phyloP scores from a whole-genome alignment of 257 asterid species.

The Primulina eburnea region DNA sequence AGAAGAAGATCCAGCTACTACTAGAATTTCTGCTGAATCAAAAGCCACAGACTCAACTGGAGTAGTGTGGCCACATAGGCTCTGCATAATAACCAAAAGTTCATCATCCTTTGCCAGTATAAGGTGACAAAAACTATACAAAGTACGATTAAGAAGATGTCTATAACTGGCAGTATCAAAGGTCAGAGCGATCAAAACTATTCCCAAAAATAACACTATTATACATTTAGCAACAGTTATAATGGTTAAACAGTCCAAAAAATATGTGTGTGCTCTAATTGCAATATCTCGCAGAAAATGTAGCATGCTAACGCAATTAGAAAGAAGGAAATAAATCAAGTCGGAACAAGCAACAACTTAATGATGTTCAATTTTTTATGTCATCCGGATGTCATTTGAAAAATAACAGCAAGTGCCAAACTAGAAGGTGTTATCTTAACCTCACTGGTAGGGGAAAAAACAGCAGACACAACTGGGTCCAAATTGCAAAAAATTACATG shows the following conservation, averaged over 20 bases:
- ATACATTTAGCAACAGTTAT: background rate
- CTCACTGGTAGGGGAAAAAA: background rate
- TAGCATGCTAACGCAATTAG: background rate
- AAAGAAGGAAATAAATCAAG: background rate
- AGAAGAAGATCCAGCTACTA: constrained; percentile 92
- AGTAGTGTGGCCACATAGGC: constrained; percentile 86
- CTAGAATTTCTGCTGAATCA: constrained; percentile 85
- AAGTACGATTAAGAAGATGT: constrained; percentile 17
- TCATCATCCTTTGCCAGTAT: constrained; percentile 23
- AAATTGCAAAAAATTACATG: background rate
- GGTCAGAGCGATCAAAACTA: constrained; percentile 13
- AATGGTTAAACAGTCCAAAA: background rate
- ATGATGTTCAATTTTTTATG: background rate
- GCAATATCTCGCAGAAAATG: background rate
- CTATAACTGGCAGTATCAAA: constrained; percentile 12
- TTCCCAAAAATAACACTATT: background rate
- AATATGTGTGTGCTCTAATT: background rate
- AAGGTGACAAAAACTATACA: constrained; percentile 23
- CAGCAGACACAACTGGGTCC: background rate
- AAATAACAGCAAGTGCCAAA: background rate
- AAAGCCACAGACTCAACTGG: constrained; percentile 93
- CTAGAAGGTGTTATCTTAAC: background rate
- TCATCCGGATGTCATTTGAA: background rate
- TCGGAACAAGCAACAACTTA: background rate
- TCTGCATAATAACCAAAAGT: constrained; percentile 50